phyloP scores from a whole-genome alignment of 371 early-diverging fungal species.

The Vittaforma corneae region DNA sequence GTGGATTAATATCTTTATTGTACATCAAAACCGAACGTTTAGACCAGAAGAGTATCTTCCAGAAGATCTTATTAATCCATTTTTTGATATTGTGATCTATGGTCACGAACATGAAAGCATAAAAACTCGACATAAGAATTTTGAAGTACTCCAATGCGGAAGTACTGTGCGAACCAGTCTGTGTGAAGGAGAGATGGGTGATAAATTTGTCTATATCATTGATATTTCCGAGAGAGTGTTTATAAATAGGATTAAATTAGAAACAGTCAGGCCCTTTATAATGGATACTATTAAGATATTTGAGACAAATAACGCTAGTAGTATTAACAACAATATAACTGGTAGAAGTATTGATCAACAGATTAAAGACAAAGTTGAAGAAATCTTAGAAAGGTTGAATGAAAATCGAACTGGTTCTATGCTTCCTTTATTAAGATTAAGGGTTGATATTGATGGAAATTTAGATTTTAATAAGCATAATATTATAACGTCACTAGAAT shows the following conservation, averaged over 20 bases:
- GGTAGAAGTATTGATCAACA: constrained; percentile 22
- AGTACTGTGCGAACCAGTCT: constrained; percentile 87
- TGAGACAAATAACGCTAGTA: constrained; percentile 25
- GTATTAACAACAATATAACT: constrained; percentile 11
- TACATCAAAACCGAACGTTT: constrained; percentile 71
- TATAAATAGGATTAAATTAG: constrained; percentile 66
- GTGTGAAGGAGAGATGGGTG: constrained; percentile 71
- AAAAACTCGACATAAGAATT: constrained; percentile 64
- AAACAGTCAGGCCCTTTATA: constrained; percentile 74
- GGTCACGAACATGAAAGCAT: constrained; percentile 94
- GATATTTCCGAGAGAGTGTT: constrained; percentile 63
- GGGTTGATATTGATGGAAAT: constrained; percentile 64
- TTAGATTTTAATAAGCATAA: constrained; percentile 69
- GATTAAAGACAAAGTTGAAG: constrained; percentile 2
- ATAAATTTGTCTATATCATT: constrained; percentile 63
- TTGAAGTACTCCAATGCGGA: constrained; percentile 80
- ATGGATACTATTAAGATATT: constrained; percentile 57
- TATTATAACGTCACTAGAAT: constrained; percentile 70
- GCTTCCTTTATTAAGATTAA: constrained; percentile 67
- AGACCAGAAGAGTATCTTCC: constrained; percentile 76
- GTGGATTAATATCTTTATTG: constrained; percentile 68
- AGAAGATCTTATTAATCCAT: constrained; percentile 68
- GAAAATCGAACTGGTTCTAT: constrained; percentile 62
- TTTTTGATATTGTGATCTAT: constrained; percentile 81
- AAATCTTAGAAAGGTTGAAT: constrained; percentile 3